Evolutionary conservation across 148 eudicot genomes (phyloP).

Genomic region (Arbutus unedo): DNA sequence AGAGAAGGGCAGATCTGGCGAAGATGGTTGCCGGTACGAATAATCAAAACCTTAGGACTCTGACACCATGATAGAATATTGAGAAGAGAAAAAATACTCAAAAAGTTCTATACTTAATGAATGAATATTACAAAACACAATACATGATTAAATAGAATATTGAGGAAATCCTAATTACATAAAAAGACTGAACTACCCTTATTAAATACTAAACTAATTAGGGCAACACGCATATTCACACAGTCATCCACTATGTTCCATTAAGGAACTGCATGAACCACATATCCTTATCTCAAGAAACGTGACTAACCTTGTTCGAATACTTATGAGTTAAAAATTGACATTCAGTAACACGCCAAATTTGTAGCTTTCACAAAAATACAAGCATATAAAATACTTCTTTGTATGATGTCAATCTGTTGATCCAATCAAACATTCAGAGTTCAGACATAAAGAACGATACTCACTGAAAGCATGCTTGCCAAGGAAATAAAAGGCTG

Average conservation of each 20-base stretch:
- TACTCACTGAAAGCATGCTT: slow-evolving; percentile 57
- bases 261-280: neutral
- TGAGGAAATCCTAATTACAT: no score
- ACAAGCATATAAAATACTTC: neutral
- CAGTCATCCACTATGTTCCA: neutral
- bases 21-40: no score
- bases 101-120: no score
- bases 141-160: no score
- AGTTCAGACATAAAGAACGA: neutral
- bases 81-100: no score
- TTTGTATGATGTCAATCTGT: neutral
- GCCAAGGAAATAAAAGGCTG: slow-evolving; percentile 57
- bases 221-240: no score
- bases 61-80: no score
- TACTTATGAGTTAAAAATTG: neutral
- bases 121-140: no score
- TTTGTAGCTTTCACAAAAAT: neutral
- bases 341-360: neutral
- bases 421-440: neutral
- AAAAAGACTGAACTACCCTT: no score
- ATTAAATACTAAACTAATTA: no score
- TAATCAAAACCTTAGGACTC: no score
- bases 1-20: no score
- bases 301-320: neutral
- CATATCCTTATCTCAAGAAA: neutral